Conservation (phyloP, 495 filamentous ascomycete species). For the Neurospora terricola region DNA sequence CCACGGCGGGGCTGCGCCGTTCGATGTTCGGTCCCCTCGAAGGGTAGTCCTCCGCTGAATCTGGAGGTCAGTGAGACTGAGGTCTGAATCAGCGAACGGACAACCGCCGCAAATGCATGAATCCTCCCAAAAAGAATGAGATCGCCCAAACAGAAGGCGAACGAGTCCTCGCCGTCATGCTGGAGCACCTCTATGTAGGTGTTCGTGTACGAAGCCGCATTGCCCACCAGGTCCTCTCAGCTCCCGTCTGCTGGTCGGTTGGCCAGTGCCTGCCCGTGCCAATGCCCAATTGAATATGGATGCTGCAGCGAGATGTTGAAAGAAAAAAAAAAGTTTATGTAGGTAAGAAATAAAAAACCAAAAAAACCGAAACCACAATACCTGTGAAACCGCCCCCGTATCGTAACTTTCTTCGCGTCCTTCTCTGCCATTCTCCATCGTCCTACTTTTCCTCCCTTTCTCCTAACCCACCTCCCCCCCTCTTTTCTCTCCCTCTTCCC, state of each 20-base stretch:
- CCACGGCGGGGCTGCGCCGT: background rate
- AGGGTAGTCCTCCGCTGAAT: background rate
- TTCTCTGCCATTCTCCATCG: background rate
- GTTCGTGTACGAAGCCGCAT: background rate
- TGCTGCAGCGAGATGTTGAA: background rate
- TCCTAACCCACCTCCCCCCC: slow-evolving; percentile 1
- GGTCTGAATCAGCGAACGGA: background rate
- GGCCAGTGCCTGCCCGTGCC: background rate
- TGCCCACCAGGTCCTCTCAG: background rate
- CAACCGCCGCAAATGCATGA: background rate
- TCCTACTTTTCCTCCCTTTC: slow-evolving; percentile 1
- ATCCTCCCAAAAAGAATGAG: background rate
- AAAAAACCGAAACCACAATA: background rate
- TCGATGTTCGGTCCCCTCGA: background rate
- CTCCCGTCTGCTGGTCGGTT: background rate
- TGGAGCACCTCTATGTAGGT: background rate
- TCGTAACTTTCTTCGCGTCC: background rate
- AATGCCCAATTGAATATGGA: background rate
- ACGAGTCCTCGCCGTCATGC: background rate
- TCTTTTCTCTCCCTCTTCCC: slow-evolving; percentile 6
- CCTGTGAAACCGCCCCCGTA: background rate
- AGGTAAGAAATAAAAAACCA: background rate
- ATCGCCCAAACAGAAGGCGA: background rate
- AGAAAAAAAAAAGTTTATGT: background rate
- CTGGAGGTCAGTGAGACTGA: background rate